Conservation (phyloP, 345 rosid genomes). For the Eucalyptus pumila region DNA sequence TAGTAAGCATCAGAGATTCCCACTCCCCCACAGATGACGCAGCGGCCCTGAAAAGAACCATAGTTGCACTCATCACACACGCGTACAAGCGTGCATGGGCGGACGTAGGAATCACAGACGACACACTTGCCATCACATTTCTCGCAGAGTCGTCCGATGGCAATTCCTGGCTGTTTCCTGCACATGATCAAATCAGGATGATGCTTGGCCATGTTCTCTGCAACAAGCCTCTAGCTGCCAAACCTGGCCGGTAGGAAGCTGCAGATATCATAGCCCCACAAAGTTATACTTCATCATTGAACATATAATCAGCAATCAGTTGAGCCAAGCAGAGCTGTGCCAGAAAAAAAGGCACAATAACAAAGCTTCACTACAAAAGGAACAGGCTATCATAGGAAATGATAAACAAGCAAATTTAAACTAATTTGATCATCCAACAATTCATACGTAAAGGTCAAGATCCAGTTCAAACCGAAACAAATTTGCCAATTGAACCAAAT, state of each 20-base stretch:
- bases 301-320: background rate
- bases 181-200: conserved; percentile 35
- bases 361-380: background rate
- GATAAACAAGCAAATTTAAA: background rate
- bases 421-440: background rate
- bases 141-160: conserved; percentile 27
- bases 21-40: conserved; percentile 28
- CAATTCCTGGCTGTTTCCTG: conserved; percentile 29
- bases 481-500: background rate
- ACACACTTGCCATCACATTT: conserved; percentile 31
- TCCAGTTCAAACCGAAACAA: background rate
- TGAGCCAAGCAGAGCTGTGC: background rate
- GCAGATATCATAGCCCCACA: background rate
- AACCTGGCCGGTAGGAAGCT: background rate
- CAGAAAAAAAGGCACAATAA: background rate
- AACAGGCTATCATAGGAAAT: background rate
- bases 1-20: conserved; percentile 32
- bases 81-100: conserved; percentile 28
- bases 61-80: conserved; percentile 30
- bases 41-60: conserved; percentile 30
- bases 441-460: background rate
- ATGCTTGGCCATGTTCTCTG: conserved; percentile 22
- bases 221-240: background rate
- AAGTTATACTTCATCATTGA: background rate
- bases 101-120: conserved; percentile 19